Conservation (phyloP, 495 filamentous ascomycete genomes). For the Aspergillus olivimuriae region DNA sequence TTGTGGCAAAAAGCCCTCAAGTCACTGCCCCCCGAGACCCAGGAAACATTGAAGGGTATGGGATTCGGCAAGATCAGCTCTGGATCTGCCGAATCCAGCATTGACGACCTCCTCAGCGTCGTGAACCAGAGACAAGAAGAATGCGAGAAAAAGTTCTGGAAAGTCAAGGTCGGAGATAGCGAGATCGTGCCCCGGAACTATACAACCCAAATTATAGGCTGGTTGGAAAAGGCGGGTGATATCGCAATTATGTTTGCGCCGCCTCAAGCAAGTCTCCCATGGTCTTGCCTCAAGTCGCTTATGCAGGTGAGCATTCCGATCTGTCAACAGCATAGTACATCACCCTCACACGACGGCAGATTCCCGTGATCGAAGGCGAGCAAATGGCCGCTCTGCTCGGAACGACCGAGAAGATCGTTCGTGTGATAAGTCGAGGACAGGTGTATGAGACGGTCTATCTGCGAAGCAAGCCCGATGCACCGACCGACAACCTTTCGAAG, state of each 20-base stretch:
- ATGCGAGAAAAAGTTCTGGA: slow-evolving; percentile 6
- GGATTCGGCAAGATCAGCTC: not conserved
- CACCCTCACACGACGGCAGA: not conserved
- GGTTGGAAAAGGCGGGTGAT: slow-evolving; percentile 11
- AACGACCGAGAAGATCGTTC: slow-evolving; percentile 13
- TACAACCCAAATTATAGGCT: slow-evolving; percentile 6
- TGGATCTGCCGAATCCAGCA: not conserved
- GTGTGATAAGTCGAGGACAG: slow-evolving; percentile 15
- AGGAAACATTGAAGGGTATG: not conserved
- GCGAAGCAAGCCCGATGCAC: not conserved
- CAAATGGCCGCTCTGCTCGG: slow-evolving; percentile 15
- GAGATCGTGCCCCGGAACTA: slow-evolving; percentile 4
- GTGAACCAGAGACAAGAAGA: slow-evolving; percentile 6
- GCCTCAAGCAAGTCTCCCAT: slow-evolving; percentile 11
- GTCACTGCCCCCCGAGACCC: not conserved
- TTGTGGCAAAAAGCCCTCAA: not conserved
- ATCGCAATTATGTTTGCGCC: slow-evolving; percentile 12
- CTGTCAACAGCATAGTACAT: not conserved
- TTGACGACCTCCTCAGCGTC: not conserved
- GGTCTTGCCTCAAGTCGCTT: slow-evolving; percentile 6
- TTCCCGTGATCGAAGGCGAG: slow-evolving; percentile 13
- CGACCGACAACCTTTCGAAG: slow-evolving; percentile 1
- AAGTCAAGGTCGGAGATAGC: not conserved
- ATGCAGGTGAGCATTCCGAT: slow-evolving; percentile 6
- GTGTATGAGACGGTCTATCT: slow-evolving; percentile 12